These are phyloP conservation scores for Tilletia horrida DNA, from an alignment of 1,284 basidiomycete genomes.

Conservation along the genomic window DNA sequence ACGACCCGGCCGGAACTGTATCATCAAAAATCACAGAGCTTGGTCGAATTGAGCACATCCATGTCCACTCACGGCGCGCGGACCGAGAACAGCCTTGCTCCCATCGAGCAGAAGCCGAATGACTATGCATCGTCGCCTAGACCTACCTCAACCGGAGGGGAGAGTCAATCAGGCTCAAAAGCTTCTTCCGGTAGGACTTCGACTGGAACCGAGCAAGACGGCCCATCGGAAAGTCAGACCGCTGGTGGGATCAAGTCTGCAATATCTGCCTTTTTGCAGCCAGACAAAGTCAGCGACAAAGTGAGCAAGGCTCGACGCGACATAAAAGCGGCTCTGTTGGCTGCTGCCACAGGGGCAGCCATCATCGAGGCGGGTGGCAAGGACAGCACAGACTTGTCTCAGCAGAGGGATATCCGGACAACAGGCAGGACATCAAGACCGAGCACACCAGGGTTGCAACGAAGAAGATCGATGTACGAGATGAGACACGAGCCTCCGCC, in stretches of 20 bases:
- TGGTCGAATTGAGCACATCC: slow-evolving; percentile 38
- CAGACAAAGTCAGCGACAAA: slow-evolving; percentile 8
- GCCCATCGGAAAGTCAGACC: no score
- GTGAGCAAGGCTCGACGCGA: slow-evolving; percentile 1
- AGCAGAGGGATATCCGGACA: background rate
- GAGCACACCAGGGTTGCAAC: slow-evolving; percentile 22
- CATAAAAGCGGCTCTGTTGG: background rate
- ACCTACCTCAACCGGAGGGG: no score
- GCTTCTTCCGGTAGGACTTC: no score
- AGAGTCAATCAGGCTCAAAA: no score
- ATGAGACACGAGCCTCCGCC: slow-evolving; percentile 42
- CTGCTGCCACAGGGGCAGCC: background rate
- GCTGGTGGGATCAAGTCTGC: slow-evolving; percentile 1
- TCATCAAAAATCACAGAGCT: slow-evolving; percentile 44
- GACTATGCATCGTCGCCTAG: no score
- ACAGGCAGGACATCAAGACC: background rate
- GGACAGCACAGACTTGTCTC: background rate
- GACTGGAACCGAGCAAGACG: no score
- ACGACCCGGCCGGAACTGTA: slow-evolving; percentile 38
- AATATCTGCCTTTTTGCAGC: background rate
- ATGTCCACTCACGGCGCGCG: background rate
- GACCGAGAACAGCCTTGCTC: no score
- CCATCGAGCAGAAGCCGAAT: no score
- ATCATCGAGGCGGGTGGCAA: background rate
- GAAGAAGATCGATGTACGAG: slow-evolving; percentile 48